Evolutionary conservation across 164 flowering plant genomes (phyloP).

Genomic region (Berberis vulgaris): DNA sequence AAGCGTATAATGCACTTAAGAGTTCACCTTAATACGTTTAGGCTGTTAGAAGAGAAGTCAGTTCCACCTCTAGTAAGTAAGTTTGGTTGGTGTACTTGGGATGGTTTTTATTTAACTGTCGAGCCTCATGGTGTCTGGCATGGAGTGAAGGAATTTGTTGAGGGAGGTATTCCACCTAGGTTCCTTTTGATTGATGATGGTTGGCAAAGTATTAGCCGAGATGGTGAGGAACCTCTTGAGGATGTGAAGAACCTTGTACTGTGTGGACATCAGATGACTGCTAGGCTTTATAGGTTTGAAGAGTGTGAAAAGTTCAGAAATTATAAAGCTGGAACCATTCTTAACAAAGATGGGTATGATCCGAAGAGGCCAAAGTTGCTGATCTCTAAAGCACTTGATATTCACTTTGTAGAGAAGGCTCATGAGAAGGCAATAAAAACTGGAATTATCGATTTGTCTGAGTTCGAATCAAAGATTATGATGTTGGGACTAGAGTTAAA

Average conservation of each 20-base stretch:
- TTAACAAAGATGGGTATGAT: conserved; percentile 34
- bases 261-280: conserved; percentile 82
- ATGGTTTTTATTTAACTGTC: conserved; percentile 69
- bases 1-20: conserved; percentile 54
- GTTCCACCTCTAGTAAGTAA: conserved; percentile 47
- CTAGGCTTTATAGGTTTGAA: conserved; percentile 53
- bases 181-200: conserved; percentile 84
- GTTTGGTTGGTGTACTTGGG: conserved; percentile 97
- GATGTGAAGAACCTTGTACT: conserved; percentile 65
- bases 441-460: conserved; percentile 39
- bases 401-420: conserved; percentile 56
- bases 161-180: conserved; percentile 55
- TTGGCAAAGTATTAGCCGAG: conserved; percentile 71
- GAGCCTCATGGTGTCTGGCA: conserved; percentile 68
- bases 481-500: conserved; percentile 32
- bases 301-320: conserved; percentile 61
- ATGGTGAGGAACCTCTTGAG: conserved; percentile 37
- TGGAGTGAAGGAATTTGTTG: conserved; percentile 53
- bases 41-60: conserved; percentile 63
- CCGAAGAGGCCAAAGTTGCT: conserved; percentile 52
- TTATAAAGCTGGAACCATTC: conserved; percentile 45
- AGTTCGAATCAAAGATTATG: conserved; percentile 25
- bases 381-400: conserved; percentile 56
- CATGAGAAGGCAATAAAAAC: conserved; percentile 27
- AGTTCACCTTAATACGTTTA: conserved; percentile 67